phyloP scores from a whole-genome alignment of 192 early-diverging fungal species.

The Gaertneriomyces sp. region DNA sequence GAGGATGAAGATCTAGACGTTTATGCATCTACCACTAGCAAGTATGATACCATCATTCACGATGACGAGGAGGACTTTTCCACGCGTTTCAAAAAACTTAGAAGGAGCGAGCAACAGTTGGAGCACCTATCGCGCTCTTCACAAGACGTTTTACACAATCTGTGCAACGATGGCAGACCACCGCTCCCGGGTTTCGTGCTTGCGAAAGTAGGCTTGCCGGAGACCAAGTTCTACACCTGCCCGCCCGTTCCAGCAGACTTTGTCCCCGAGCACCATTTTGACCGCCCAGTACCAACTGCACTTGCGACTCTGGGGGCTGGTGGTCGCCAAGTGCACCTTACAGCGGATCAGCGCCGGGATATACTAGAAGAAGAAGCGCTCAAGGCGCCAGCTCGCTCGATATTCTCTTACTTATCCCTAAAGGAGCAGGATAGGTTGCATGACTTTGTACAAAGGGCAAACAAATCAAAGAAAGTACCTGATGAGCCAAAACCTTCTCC shows the following conservation, averaged over 20 bases:
- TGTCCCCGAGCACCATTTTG: conserved; percentile 27
- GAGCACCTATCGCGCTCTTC: no score
- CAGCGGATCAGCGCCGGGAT: conserved; percentile 54
- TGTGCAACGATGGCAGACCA: conserved; percentile 52
- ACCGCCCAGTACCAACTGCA: not conserved
- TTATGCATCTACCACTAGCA: conserved; percentile 26
- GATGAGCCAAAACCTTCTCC: conserved; percentile 7
- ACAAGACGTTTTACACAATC: not conserved
- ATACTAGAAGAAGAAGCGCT: conserved; percentile 71
- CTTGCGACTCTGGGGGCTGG: no score
- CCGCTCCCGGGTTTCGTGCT: conserved; percentile 55
- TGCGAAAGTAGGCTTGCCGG: conserved; percentile 29
- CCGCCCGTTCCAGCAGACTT: conserved; percentile 39
- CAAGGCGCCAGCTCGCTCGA: conserved; percentile 58
- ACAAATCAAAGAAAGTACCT: conserved; percentile 11
- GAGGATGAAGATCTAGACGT: conserved; percentile 45
- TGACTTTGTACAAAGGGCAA: conserved; percentile 43
- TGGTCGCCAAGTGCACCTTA: conserved; percentile 22
- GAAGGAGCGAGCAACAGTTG: no score
- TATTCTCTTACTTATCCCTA: conserved; percentile 66
- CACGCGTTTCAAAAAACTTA: not conserved
- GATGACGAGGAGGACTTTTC: conserved; percentile 39
- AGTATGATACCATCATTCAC: conserved; percentile 34
- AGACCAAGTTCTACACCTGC: conserved; percentile 38
- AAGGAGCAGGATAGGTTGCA: conserved; percentile 65